Base-by-base conservation (phyloP, 148 eudicot species). In the Vaccinium macrocarpon region DNA sequence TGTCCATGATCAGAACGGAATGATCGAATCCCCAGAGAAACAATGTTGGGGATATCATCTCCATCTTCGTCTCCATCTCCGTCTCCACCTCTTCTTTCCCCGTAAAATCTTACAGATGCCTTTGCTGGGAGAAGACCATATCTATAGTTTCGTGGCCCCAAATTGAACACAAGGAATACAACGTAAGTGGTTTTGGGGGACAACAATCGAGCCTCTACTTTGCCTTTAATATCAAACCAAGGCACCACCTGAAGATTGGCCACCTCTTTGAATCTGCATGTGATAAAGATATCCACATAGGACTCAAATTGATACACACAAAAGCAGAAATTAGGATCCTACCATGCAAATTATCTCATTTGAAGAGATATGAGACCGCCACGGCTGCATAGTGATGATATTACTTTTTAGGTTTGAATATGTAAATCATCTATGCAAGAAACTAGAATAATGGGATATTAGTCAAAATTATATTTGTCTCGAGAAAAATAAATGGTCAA, bases 221-320 rank as follows among this genome's bases (percentile, higher is more conserved):
- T 84, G 42, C 85, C 85, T 5, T 49, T 23, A 6, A 84, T 84
- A n/a, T 84, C 85, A 18, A 84, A 81, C 81, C 85, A 84, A 53
- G 81, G 77, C 7, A 77, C 85, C 1, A 11, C n/a, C 8, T 27
- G 21, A 27, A 84, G 85, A 56, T 77, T 73, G 23, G 81, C 85
- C 52, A 76, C 81, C 81, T 84, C 81, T 35, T 23, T 68, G 78
- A 84, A 84, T 70, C 85, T 84, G 21, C 64, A 74, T 0, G 25
- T 42, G 46, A 6, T 38, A 74, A 74, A 42, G 42, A 19, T 42
- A 8, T 8, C 11, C n/a, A 38, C 51, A 19, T 0, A 38, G 4
- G n/a, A 35, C 25, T 16, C 15, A 21, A 38, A 38, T 38, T 38
- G 6, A 42, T 42, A 4, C 46, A 42, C 46, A 42, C 5, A 4